Base-by-base conservation (phyloP, 1,284 basidiomycete species). In the Ustilago shanxiensis region DNA sequence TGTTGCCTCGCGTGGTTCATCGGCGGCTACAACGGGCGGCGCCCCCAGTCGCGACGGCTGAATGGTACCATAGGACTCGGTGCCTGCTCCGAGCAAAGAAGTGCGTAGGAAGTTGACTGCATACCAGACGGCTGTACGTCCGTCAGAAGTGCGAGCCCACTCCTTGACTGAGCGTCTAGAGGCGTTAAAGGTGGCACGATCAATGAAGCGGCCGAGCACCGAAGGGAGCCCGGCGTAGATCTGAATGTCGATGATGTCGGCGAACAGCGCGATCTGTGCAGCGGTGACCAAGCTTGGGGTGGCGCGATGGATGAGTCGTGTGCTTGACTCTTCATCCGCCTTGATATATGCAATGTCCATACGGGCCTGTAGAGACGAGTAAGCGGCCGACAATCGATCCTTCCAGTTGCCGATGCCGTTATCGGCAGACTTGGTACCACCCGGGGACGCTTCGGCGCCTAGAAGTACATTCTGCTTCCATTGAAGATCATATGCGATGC, bases 381-480 rank as follows among this genome's bases (percentile, higher is more conserved):
- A 73, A 6, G 75, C 75, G 2, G 75, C 75, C 13, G 70, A 73
- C 5, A 77, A 63, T 8, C 75, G 75, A 28, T 77, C 66, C 10
- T 73, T 72, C 75, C 75, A 77, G 26, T 77, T 73, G 54, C 75
- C 61, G 54, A 77, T 72, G 13, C 55, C 69, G 28, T 31, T 68
- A 35, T 72, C 73, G n/a, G 37, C 50, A 8, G 37, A 52, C 33
- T 60, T 63, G 52, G 64, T 62, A 6, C 68, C 74, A 1, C 70
- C 74, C 2, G 65, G 62, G 29, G 68, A 71, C 3, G 60, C 33
- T 18, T 80, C 79, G 11, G 79, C 77, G 35, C 77, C 79, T 2
- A 80, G 53, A 37, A 80, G 49, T 24, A 79, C 70, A 20, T 80
- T 76, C 20, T 79, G 77, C 60, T 80, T 80, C 79, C 79, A 80